Conservation (phyloP, 2,329 filamentous ascomycete genomes). For the Fusarium equiseti region DNA sequence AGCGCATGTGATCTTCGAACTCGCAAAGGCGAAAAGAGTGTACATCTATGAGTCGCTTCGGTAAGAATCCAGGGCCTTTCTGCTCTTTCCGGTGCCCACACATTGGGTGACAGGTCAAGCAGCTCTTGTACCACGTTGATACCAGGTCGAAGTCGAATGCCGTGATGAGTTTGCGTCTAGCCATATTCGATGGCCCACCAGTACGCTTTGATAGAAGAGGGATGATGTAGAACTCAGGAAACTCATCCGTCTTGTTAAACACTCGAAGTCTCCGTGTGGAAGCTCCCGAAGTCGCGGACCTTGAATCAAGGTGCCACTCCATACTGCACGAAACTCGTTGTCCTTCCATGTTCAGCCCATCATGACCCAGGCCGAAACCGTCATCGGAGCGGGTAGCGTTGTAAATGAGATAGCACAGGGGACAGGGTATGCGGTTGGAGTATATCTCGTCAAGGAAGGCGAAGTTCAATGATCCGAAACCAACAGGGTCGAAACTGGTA, state of each 20-base stretch:
- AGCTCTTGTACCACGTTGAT: not conserved
- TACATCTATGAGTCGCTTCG: not conserved
- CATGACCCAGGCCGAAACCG: not conserved
- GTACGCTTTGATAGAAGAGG: no score
- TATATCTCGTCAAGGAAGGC: not conserved
- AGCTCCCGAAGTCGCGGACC: not conserved
- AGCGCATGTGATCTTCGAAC: not conserved
- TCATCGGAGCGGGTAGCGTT: not conserved
- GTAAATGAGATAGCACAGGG: not conserved
- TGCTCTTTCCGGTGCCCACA: not conserved
- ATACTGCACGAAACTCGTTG: not conserved
- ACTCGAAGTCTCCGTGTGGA: not conserved
- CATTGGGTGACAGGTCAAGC: not conserved
- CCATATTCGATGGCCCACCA: not conserved
- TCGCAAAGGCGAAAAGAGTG: not conserved
- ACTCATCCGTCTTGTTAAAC: not conserved
- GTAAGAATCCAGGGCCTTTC: not conserved
- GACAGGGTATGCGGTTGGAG: not conserved
- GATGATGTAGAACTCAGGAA: not conserved
- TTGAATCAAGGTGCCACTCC: not conserved
- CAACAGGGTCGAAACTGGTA: no score
- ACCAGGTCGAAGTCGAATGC: not conserved
- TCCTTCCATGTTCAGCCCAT: not conserved
- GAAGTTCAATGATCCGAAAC: no score
- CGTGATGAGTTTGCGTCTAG: rapidly evolving